These are phyloP conservation scores for Cyanodermella asteris DNA, from an alignment of 2,329 filamentous ascomycete genomes.

Conservation along the genomic window DNA sequence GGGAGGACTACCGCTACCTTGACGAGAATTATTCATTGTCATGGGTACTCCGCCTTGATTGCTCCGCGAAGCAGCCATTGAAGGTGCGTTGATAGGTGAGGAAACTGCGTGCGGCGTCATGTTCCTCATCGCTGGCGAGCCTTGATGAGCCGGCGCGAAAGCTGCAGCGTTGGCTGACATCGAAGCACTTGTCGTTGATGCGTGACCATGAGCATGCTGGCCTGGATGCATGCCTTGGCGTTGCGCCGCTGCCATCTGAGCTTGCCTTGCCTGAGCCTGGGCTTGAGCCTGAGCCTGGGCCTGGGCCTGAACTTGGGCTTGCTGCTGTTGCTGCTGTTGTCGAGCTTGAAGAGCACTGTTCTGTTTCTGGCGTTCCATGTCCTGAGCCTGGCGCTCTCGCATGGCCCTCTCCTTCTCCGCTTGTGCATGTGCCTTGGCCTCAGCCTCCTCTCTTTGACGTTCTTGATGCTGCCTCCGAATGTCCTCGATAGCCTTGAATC, in stretches of 20 bases:
- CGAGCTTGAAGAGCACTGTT: slow-evolving; percentile 15
- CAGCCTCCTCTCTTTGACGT: slow-evolving; percentile 29
- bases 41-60: slow-evolving; percentile 21
- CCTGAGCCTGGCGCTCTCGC: slow-evolving; percentile 8
- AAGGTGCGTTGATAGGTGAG: slow-evolving; percentile 19
- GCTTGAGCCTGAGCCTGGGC: slow-evolving; percentile 15
- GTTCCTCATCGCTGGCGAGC: slow-evolving; percentile 25
- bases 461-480: slow-evolving; percentile 62
- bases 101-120: slow-evolving; percentile 23
- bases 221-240: slow-evolving; percentile 12
- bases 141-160: slow-evolving; percentile 19
- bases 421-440: slow-evolving; percentile 23
- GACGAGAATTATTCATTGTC: slow-evolving; percentile 21
- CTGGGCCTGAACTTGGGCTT: slow-evolving; percentile 28
- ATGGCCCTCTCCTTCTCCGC: slow-evolving; percentile 15
- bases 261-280: slow-evolving; percentile 16
- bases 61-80: slow-evolving; percentile 16
- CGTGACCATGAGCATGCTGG: slow-evolving; percentile 4
- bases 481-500: slow-evolving; percentile 75
- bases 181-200: slow-evolving; percentile 13
- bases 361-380: slow-evolving; percentile 14
- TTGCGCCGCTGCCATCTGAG: slow-evolving; percentile 13
- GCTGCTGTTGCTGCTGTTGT: slow-evolving; percentile 20
- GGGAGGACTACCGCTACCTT: slow-evolving; percentile 23
- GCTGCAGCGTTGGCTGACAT: slow-evolving; percentile 14